These are phyloP conservation scores for Dalbergia cochinchinensis DNA, from an alignment of 306 rosid genomes.

Conservation along the genomic window DNA sequence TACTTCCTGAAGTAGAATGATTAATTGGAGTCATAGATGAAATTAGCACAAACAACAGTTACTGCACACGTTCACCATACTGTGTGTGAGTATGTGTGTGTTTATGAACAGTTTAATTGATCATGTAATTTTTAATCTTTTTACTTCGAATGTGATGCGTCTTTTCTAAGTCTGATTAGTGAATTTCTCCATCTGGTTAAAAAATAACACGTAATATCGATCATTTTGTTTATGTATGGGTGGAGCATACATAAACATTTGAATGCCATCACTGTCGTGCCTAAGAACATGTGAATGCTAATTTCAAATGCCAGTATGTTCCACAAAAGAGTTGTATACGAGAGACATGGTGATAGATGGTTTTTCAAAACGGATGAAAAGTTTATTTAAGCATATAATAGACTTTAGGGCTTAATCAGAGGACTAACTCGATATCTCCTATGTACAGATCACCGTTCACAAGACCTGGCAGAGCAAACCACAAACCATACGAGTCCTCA, in stretches of 20 bases:
- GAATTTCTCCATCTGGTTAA: too few species aligned
- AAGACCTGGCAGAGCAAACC: constrained; percentile 50
- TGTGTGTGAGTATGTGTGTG: too few species aligned
- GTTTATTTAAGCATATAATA: neutral
- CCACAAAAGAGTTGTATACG: neutral
- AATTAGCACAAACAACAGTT: neutral
- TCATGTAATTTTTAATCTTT: too few species aligned
- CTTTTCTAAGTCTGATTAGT: too few species aligned
- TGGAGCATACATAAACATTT: too few species aligned
- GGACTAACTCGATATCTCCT: constrained; percentile 41
- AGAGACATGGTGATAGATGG: constrained; percentile 18
- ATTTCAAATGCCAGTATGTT: constrained; percentile 26
- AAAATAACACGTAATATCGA: too few species aligned
- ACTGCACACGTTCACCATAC: neutral
- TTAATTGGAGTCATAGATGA: neutral
- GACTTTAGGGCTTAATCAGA: neutral
- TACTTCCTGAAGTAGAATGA: constrained; percentile 7
- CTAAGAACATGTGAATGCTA: constrained; percentile 5
- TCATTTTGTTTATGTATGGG: too few species aligned
- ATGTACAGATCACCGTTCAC: constrained; percentile 78
- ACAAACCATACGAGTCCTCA: constrained; percentile 56
- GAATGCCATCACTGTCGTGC: constrained; percentile 23
- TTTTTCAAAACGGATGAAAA: neutral
- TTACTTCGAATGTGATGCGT: too few species aligned
- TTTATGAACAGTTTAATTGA: too few species aligned